Evolutionary conservation across 1,284 basidiomycete genomes (phyloP).

Genomic region (Moniliophthora roreri): DNA sequence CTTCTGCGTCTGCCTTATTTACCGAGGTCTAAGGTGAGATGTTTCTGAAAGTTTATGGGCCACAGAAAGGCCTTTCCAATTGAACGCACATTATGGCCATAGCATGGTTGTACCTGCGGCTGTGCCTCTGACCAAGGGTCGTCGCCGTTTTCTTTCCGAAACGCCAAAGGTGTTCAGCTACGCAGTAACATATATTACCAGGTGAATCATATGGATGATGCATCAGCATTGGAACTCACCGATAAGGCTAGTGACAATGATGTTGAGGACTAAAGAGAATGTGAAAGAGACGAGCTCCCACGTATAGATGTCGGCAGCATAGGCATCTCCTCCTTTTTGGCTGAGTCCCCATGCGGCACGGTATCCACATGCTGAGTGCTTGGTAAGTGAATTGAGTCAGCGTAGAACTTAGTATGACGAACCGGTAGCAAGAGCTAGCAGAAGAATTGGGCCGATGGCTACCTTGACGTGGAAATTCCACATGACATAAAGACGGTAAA

Average conservation of each 20-base stretch:
- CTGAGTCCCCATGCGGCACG: conserved; percentile 13
- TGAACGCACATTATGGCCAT: conserved; percentile 4
- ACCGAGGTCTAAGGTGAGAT: conserved; percentile 10
- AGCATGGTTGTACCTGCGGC: conserved; percentile 4
- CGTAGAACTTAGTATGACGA: neutral
- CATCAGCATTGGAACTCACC: neutral
- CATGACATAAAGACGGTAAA: conserved; percentile 8
- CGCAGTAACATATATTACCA: too few species aligned
- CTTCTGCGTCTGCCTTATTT: neutral
- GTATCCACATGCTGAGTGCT: conserved; percentile 9
- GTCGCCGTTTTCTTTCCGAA: neutral
- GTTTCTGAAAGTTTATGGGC: neutral
- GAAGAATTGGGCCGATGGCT: conserved; percentile 7
- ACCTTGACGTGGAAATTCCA: conserved; percentile 1
- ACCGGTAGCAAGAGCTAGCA: conserved; percentile 7
- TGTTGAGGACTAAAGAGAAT: conserved; percentile 10
- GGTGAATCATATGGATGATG: neutral
- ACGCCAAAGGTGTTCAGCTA: conserved; percentile 7
- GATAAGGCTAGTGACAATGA: conserved; percentile 11
- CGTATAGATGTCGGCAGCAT: conserved; percentile 7
- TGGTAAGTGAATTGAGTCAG: neutral
- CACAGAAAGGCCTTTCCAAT: neutral
- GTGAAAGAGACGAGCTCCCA: conserved; percentile 12
- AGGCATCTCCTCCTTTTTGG: conserved; percentile 8
- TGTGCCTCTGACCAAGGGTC: too few species aligned